These are phyloP conservation scores for Xerocomus potaroensis DNA, from an alignment of 768 basidiomycete genomes.

Conservation along the genomic window DNA sequence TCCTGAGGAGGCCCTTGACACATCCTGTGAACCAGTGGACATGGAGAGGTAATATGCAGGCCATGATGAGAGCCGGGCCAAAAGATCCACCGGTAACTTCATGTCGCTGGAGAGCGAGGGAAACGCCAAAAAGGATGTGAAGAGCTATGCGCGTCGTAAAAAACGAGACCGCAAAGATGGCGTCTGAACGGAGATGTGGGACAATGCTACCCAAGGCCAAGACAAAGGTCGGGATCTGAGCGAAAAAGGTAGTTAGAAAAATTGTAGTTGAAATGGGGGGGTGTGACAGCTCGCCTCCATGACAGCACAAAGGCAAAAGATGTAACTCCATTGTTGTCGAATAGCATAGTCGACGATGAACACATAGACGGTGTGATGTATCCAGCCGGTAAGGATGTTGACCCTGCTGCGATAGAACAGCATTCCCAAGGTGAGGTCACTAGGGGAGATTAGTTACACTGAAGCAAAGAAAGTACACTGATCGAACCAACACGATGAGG, in stretches of 20 bases:
- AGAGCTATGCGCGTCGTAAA: slow-evolving; percentile 49
- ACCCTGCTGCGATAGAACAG: slow-evolving; percentile 44
- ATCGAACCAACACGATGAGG: slow-evolving; percentile 32
- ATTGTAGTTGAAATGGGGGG: not conserved
- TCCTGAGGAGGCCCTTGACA: slow-evolving; percentile 42
- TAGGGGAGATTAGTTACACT: slow-evolving; percentile 18
- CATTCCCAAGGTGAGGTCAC: slow-evolving; percentile 44
- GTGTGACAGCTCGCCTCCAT: slow-evolving; percentile 41
- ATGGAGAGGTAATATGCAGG: slow-evolving; percentile 45
- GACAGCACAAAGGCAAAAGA: slow-evolving; percentile 41
- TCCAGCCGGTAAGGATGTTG: slow-evolving; percentile 53
- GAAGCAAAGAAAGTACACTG: slow-evolving; percentile 7
- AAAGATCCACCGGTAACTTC: slow-evolving; percentile 32
- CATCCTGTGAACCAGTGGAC: slow-evolving; percentile 51
- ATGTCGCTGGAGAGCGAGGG: slow-evolving; percentile 30
- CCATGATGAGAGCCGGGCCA: slow-evolving; percentile 38
- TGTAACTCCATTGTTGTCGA: slow-evolving; percentile 32
- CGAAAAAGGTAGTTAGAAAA: not conserved
- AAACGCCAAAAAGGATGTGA: slow-evolving; percentile 37
- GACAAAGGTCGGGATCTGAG: slow-evolving; percentile 50
- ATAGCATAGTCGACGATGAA: slow-evolving; percentile 38
- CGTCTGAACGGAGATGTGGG: slow-evolving; percentile 44
- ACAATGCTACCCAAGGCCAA: slow-evolving; percentile 44
- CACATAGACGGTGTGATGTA: slow-evolving; percentile 45
- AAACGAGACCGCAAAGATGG: slow-evolving; percentile 45